Percentiles rank a stretch among this genome's conserved stretches.
Evolutionary conservation across 1,139 yeast genomes (phyloP).

Genomic region (Ashbya aceris): DNA sequence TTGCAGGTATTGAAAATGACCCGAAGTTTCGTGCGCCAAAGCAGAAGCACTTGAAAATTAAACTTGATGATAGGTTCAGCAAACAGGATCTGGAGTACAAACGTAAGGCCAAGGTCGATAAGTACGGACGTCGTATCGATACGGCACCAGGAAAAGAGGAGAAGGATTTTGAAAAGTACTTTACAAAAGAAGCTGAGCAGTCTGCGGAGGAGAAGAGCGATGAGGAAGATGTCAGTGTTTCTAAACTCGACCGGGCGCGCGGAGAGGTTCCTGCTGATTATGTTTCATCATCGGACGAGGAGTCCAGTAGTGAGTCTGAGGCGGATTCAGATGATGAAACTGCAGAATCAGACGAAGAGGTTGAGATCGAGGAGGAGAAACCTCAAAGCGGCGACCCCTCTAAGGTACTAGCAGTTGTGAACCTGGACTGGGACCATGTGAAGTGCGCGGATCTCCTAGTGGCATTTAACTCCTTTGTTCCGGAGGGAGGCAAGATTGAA

Average conservation of each 20-base stretch:
- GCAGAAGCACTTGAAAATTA: constrained; percentile 59
- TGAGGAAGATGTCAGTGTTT: constrained; percentile 16
- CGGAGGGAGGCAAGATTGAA: constrained; percentile 59
- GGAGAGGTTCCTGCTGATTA: constrained; percentile 45
- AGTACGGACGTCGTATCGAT: constrained; percentile 70
- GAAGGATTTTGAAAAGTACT: constrained; percentile 56
- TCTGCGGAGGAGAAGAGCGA: constrained; percentile 18
- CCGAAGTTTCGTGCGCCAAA: constrained; percentile 80
- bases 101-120: constrained; percentile 60
- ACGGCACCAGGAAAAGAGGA: constrained; percentile 33
- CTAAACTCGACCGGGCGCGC: constrained; percentile 54
- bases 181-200: constrained; percentile 29
- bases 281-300: constrained; percentile 34
- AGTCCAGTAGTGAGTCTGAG: constrained; percentile 34
- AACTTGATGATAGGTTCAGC: constrained; percentile 80
- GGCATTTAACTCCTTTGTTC: constrained; percentile 80
- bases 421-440: constrained; percentile 95
- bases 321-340: constrained; percentile 32
- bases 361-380: constrained; percentile 46
- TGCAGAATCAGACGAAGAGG: constrained; percentile 37
- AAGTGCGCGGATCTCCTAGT: constrained; percentile 83
- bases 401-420: constrained; percentile 76
- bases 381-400: constrained; percentile 87
- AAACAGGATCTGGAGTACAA: constrained; percentile 54
- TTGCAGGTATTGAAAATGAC: constrained; percentile 71